A percentile compares a stretch with the other conserved stretches of the same genome.
Conservation (phyloP, 2,329 filamentous ascomycete species). For the Cyanodermella asteris region DNA sequence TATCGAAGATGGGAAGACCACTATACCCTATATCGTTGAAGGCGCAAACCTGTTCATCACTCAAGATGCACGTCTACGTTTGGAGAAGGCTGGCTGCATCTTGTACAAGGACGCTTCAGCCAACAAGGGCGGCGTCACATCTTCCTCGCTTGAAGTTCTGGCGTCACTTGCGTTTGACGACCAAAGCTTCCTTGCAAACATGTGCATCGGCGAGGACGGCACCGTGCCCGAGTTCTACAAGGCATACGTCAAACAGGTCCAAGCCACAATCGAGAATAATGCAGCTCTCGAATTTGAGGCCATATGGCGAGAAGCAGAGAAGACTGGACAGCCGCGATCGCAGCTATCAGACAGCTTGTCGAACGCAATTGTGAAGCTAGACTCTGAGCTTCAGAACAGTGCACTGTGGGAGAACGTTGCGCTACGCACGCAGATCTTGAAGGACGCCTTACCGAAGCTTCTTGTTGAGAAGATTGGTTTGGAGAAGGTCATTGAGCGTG, state of each 20-base stretch:
- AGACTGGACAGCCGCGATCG: slow-evolving; percentile 57
- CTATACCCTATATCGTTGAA: slow-evolving; percentile 88
- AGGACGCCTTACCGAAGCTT: slow-evolving; percentile 66
- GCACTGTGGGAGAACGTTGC: slow-evolving; percentile 71
- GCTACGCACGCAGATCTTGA: slow-evolving; percentile 56
- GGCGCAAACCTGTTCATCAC: slow-evolving; percentile 98
- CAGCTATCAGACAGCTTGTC: slow-evolving; percentile 83
- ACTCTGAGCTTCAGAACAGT: slow-evolving; percentile 86
- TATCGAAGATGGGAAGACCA: slow-evolving; percentile 71
- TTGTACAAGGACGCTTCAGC: slow-evolving; percentile 95
- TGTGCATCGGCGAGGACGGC: slow-evolving; percentile 67
- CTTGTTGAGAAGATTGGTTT: slow-evolving; percentile 78
- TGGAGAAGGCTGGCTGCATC: slow-evolving; percentile 87
- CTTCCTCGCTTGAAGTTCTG: slow-evolving; percentile 85
- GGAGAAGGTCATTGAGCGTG: slow-evolving; percentile 61
- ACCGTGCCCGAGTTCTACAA: slow-evolving; percentile 77
- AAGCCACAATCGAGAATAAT: slow-evolving; percentile 76
- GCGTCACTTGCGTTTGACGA: slow-evolving; percentile 91
- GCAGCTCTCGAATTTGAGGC: slow-evolving; percentile 90
- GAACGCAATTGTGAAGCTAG: slow-evolving; percentile 80
- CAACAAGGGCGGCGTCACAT: slow-evolving; percentile 97
- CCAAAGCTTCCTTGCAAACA: slow-evolving; percentile 65
- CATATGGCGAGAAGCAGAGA: slow-evolving; percentile 84
- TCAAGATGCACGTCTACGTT: slow-evolving; percentile 84
- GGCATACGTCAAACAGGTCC: slow-evolving; percentile 77